Percentiles rank a stretch among this genome's conserved stretches.
These are phyloP conservation scores for Elasticomyces elasticus DNA, from an alignment of 495 filamentous ascomycete species.

Conservation along the genomic window DNA sequence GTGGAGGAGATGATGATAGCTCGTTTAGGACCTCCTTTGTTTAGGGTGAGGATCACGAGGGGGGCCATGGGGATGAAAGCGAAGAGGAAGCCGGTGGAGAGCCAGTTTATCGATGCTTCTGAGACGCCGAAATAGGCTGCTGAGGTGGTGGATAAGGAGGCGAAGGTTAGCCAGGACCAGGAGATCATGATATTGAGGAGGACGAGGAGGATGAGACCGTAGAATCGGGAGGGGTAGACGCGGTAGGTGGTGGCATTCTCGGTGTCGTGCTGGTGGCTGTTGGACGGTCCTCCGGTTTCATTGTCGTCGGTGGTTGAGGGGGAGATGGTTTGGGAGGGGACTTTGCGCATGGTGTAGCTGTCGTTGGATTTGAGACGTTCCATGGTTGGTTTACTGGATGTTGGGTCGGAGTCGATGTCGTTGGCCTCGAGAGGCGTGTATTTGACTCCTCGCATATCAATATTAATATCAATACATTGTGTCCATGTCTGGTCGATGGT, in stretches of 20 bases:
- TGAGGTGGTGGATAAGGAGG: constrained; percentile 67
- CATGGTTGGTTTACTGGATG: background rate
- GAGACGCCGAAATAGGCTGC: constrained; percentile 65
- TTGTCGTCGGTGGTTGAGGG: background rate
- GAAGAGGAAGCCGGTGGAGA: constrained; percentile 78
- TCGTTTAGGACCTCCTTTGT: constrained; percentile 66
- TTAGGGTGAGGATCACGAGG: constrained; percentile 67
- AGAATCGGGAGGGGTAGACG: constrained; percentile 84
- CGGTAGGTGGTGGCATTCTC: constrained; percentile 41
- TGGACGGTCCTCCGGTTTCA: background rate
- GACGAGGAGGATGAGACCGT: constrained; percentile 73
- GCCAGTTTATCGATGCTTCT: constrained; percentile 81
- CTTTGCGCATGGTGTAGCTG: background rate
- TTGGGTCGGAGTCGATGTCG: background rate
- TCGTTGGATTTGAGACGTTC: background rate
- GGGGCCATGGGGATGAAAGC: constrained; percentile 67
- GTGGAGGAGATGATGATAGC: constrained; percentile 64
- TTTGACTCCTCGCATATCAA: too few species aligned
- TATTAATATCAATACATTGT: too few species aligned
- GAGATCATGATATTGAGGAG: constrained; percentile 86
- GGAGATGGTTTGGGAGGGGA: background rate
- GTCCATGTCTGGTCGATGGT: too few species aligned
- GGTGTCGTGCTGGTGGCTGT: background rate
- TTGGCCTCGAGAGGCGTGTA: background rate
- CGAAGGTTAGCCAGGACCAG: constrained; percentile 97